These are phyloP conservation scores for Ophiostoma fasciatum DNA, from an alignment of 2,329 filamentous ascomycete species.

Conservation along the genomic window DNA sequence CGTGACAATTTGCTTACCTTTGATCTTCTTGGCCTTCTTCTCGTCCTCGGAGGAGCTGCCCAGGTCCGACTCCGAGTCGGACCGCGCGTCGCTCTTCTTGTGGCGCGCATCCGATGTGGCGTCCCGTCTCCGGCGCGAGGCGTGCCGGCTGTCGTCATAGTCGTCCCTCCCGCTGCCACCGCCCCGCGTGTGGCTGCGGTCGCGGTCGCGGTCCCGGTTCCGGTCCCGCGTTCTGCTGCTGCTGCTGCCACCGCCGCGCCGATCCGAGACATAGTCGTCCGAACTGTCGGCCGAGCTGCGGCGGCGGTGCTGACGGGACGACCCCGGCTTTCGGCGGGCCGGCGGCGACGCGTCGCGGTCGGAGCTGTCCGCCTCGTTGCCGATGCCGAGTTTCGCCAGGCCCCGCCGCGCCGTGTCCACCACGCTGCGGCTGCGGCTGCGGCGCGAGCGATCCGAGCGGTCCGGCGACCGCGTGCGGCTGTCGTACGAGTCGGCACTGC, in stretches of 20 bases:
- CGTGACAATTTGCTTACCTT: conserved; percentile 46
- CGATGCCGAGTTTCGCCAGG: conserved; percentile 46
- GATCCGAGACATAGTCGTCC: conserved; percentile 25
- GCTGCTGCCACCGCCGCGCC: conserved; percentile 11
- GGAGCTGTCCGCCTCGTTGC: conserved; percentile 28
- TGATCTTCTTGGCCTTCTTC: conserved; percentile 39
- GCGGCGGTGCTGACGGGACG: conserved; percentile 13
- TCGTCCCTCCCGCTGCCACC: conserved; percentile 27
- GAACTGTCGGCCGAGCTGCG: conserved; percentile 25
- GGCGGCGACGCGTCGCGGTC: conserved; percentile 21
- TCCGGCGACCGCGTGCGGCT: conserved; percentile 27
- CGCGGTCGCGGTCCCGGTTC: conserved; percentile 14
- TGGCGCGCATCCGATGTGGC: conserved; percentile 24
- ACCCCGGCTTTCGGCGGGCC: conserved; percentile 13
- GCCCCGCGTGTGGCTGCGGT: conserved; percentile 19
- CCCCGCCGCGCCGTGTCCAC: conserved; percentile 46
- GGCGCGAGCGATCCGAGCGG: conserved; percentile 22
- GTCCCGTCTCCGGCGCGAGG: conserved; percentile 22
- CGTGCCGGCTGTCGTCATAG: conserved; percentile 30
- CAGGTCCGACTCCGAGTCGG: conserved; percentile 38
- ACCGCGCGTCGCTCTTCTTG: conserved; percentile 24
- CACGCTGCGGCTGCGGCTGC: conserved; percentile 50
- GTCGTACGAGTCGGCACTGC: conserved; percentile 32
- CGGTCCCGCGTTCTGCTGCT: conserved; percentile 24
- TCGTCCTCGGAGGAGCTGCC: conserved; percentile 44